A percentile compares a stretch with the other conserved stretches of the same genome.
Conservation (phyloP, 2,329 filamentous ascomycete species). For the Hymenoscyphus albidus region DNA sequence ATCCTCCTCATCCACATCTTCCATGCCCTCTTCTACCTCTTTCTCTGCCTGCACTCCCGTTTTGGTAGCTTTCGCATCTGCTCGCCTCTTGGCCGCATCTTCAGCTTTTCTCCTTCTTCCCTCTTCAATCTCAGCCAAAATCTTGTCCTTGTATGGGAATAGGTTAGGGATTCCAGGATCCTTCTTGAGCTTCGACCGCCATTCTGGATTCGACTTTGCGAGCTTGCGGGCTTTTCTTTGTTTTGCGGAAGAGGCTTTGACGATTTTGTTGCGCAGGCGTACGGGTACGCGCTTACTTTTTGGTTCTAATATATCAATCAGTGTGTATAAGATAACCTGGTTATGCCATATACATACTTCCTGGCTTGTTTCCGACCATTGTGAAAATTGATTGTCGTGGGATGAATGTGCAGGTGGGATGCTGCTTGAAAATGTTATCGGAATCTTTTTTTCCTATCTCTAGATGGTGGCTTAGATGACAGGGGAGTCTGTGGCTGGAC, state of each 20-base stretch:
- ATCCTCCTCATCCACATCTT: constrained; percentile 44
- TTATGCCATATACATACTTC: constrained; percentile 29
- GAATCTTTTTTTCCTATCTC: constrained; percentile 3
- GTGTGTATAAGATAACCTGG: not conserved
- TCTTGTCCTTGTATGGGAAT: constrained; percentile 95
- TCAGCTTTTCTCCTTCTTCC: constrained; percentile 76
- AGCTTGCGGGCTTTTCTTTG: constrained; percentile 84
- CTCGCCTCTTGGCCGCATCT: constrained; percentile 65
- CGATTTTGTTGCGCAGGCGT: constrained; percentile 90
- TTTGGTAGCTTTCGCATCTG: constrained; percentile 66
- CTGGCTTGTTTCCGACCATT: constrained; percentile 36
- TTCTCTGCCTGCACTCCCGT: constrained; percentile 48
- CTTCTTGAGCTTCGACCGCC: constrained; percentile 92
- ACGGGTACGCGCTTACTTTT: constrained; percentile 90
- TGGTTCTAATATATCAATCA: constrained; percentile 60
- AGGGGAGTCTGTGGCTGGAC: not conserved
- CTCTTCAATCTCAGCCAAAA: constrained; percentile 93
- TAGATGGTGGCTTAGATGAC: not conserved
- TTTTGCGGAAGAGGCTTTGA: constrained; percentile 87
- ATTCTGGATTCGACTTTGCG: constrained; percentile 96
- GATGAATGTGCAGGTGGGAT: not conserved
- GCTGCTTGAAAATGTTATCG: constrained; percentile 3
- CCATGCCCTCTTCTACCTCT: constrained; percentile 43
- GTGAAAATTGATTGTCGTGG: constrained; percentile 12
- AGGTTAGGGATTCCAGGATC: constrained; percentile 96